phyloP scores from a whole-genome alignment of 306 rosid species.

The Vigna nakashimae region DNA sequence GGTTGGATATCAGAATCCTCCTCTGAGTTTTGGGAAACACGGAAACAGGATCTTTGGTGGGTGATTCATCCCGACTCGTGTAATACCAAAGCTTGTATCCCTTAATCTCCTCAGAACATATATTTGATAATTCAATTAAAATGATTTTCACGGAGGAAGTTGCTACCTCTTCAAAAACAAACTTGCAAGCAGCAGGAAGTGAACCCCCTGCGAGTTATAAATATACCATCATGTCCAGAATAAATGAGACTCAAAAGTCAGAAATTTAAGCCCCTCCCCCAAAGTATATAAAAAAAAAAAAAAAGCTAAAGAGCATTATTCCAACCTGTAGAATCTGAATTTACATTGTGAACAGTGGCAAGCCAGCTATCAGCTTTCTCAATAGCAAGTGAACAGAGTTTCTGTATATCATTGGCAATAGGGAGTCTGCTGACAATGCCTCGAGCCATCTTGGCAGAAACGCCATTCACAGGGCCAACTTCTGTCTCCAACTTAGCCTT shows the following conservation, averaged over 20 bases:
- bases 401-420: constrained; percentile 81
- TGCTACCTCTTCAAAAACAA: constrained; percentile 87
- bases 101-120: constrained; percentile 58
- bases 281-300: neutral
- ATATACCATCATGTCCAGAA: constrained; percentile 37
- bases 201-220: constrained; percentile 73
- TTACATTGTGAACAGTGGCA: constrained; percentile 53
- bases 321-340: constrained; percentile 72
- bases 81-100: constrained; percentile 98
- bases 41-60: constrained; percentile 76
- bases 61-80: constrained; percentile 70
- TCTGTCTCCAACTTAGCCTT: constrained; percentile 83
- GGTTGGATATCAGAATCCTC: constrained; percentile 86
- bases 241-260: constrained; percentile 39
- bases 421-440: constrained; percentile 96
- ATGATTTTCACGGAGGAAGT: constrained; percentile 75
- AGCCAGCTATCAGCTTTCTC: constrained; percentile 86
- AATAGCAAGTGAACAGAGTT: constrained; percentile 83
- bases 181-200: constrained; percentile 98
- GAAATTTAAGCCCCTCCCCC: neutral
- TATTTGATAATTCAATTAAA: constrained; percentile 70
- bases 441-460: constrained; percentile 87
- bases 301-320: constrained; percentile 11
- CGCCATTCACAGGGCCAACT: constrained; percentile 85
- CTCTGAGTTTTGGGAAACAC: constrained; percentile 83